These are phyloP conservation scores for Trichoderma arundinaceum DNA, from an alignment of 2,329 filamentous ascomycete genomes.

Conservation along the genomic window DNA sequence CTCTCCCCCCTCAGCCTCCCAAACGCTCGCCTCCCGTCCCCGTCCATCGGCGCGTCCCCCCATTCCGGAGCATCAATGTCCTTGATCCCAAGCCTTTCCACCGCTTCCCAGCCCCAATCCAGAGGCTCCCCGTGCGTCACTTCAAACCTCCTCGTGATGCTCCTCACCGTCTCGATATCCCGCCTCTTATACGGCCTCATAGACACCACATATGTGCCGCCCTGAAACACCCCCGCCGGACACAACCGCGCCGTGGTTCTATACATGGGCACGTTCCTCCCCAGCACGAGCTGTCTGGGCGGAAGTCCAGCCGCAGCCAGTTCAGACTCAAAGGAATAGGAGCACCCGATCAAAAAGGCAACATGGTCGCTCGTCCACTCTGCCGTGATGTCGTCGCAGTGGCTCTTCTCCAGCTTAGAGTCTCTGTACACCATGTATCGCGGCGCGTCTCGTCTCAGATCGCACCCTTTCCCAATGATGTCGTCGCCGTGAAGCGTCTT, in stretches of 20 bases:
- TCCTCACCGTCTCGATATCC: conserved; percentile 59
- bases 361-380: conserved; percentile 65
- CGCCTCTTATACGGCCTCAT: conserved; percentile 63
- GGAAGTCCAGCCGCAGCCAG: conserved; percentile 56
- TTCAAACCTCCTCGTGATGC: conserved; percentile 60
- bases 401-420: conserved; percentile 48
- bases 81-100: conserved; percentile 57
- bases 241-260: conserved; percentile 60
- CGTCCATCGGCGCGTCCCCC: conserved; percentile 56
- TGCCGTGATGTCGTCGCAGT: conserved; percentile 50
- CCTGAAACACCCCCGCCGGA: conserved; percentile 63
- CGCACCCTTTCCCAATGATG: conserved; percentile 51
- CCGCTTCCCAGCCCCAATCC: conserved; percentile 67
- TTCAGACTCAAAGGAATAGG: conserved; percentile 66
- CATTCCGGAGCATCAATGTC: conserved; percentile 61
- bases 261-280: conserved; percentile 66
- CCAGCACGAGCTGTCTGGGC: conserved; percentile 55
- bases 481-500: conserved; percentile 33
- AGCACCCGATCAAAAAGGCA: conserved; percentile 68
- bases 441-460: conserved; percentile 64
- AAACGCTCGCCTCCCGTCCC: conserved; percentile 46
- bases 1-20: conserved; percentile 42
- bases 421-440: conserved; percentile 64
- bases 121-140: conserved; percentile 68
- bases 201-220: conserved; percentile 62